phyloP scores from a whole-genome alignment of 257 asterid species.

The Parsonsia alboflavescens region DNA sequence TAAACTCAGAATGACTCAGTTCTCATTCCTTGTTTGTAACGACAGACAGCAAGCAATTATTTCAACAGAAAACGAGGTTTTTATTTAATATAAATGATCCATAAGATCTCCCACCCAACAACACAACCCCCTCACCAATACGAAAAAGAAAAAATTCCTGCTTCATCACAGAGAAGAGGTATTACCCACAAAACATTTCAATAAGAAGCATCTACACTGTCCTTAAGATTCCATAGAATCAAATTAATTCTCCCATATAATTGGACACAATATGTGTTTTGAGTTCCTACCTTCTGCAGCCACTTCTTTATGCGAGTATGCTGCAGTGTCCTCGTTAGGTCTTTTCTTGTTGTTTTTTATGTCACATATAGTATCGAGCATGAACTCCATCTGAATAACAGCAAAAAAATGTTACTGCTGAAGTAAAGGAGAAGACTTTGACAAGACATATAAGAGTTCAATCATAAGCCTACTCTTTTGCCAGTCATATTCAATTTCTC shows the following conservation, averaged over 20 bases:
- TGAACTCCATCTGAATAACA: constrained; percentile 73
- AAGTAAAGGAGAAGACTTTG: constrained; percentile 13
- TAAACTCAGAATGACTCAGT: background rate
- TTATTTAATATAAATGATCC: background rate
- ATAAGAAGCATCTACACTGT: background rate
- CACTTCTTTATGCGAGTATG: constrained; percentile 77
- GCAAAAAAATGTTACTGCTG: constrained; percentile 15
- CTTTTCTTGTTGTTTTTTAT: constrained; percentile 85
- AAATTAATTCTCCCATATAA: background rate
- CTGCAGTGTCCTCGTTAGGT: constrained; percentile 67
- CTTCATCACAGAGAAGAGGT: background rate
- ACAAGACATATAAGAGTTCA: constrained; percentile 9
- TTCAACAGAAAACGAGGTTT: background rate
- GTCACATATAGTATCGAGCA: constrained; percentile 85
- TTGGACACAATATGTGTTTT: background rate
- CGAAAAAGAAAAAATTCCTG: too few relatives aligned
- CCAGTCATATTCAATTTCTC: constrained; percentile 47
- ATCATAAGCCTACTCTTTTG: constrained; percentile 57
- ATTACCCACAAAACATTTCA: background rate
- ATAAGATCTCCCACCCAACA: background rate
- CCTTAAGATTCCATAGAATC: background rate
- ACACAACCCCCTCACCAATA: background rate
- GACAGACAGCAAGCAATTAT: too few relatives aligned
- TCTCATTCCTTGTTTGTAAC: too few relatives aligned
- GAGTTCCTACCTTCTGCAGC: constrained; percentile 68